These are phyloP conservation scores for Globisporangium splendens DNA, from an alignment of 352 stramenopile species.

Conservation along the genomic window DNA sequence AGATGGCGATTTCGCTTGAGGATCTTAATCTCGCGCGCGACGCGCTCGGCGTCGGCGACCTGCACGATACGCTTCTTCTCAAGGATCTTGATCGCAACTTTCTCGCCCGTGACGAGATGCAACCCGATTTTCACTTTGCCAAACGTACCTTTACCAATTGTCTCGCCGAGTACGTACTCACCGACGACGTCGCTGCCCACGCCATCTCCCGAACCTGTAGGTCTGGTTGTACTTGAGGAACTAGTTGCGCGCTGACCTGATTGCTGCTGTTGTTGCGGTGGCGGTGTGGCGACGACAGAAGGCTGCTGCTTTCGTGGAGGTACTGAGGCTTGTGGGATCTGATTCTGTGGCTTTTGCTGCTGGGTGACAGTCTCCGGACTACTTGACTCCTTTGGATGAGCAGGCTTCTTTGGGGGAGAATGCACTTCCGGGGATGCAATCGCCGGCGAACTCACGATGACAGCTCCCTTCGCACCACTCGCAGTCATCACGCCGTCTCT, in stretches of 20 bases:
- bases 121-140: constrained; percentile 89
- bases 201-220: neutral
- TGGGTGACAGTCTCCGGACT: neutral
- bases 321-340: neutral
- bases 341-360: constrained; percentile 5
- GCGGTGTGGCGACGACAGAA: too few relatives aligned
- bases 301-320: too few relatives aligned
- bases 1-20: constrained; percentile 88
- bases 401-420: constrained; percentile 8
- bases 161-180: constrained; percentile 90
- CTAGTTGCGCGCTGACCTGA: neutral
- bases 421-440: neutral
- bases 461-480: constrained; percentile 2
- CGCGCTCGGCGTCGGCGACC: constrained; percentile 84
- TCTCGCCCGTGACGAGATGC: constrained; percentile 88
- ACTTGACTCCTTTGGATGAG: neutral
- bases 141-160: constrained; percentile 92
- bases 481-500: constrained; percentile 1
- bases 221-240: neutral
- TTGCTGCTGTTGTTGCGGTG: too few relatives aligned
- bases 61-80: constrained; percentile 91
- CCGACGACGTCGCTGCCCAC: constrained; percentile 55
- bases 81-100: constrained; percentile 91
- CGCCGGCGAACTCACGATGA: constrained; percentile 4
- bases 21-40: constrained; percentile 93